Evolutionary conservation across 2,329 filamentous ascomycete genomes (phyloP).

Genomic region (Exophiala viscosa): DNA sequence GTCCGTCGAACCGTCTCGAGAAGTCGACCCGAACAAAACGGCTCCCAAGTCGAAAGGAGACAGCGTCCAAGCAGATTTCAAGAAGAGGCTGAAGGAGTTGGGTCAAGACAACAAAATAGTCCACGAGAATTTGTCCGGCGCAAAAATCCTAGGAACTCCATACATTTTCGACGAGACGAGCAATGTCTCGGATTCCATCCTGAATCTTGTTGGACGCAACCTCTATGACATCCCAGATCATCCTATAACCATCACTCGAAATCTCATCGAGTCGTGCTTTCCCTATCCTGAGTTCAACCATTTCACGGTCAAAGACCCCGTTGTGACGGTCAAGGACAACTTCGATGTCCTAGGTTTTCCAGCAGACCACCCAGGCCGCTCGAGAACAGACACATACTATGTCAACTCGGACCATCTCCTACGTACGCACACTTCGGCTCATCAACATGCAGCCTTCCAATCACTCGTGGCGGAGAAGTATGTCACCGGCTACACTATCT

Average conservation of each 20-base stretch:
- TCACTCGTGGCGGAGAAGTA: conserved; percentile 25
- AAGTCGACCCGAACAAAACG: conserved; percentile 25
- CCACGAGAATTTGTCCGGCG: conserved; percentile 14
- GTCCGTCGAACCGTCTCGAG: conserved; percentile 14
- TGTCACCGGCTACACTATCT: conserved; percentile 79
- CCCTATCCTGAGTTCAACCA: conserved; percentile 68
- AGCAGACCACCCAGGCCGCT: conserved; percentile 79
- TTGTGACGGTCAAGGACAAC: conserved; percentile 81
- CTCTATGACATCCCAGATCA: conserved; percentile 92
- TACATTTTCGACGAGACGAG: conserved; percentile 66
- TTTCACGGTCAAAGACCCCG: conserved; percentile 68
- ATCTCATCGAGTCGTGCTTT: conserved; percentile 89
- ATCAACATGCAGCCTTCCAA: conserved; percentile 80
- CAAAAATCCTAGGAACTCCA: conserved; percentile 22
- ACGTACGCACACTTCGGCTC: conserved; percentile 90
- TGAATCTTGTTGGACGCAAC: conserved; percentile 67
- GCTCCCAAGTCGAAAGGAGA: conserved; percentile 7
- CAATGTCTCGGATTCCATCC: conserved; percentile 74
- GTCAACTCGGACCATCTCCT: conserved; percentile 79
- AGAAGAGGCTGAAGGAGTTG: conserved; percentile 10
- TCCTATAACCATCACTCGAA: conserved; percentile 82
- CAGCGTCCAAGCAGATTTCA: conserved; percentile 1
- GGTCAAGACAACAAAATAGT: conserved; percentile 19
- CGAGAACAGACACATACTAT: conserved; percentile 91
- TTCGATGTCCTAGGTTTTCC: conserved; percentile 97